phyloP scores from a whole-genome alignment of 106 monocot genomes.

The Amphibolis antarctica region DNA sequence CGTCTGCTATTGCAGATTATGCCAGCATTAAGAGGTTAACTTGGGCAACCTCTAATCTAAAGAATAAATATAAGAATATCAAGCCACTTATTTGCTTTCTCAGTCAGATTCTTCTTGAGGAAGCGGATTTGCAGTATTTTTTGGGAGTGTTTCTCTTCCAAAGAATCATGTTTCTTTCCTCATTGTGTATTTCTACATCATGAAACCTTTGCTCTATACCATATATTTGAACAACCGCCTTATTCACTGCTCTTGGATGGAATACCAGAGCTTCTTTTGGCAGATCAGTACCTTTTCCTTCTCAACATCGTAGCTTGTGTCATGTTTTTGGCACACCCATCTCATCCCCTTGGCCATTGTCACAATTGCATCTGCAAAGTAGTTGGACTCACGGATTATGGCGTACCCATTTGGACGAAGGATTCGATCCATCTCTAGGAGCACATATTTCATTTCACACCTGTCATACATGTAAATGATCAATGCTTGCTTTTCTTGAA shows the following conservation, averaged over 20 bases:
- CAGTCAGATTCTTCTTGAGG: background rate
- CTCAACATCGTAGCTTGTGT: constrained; percentile 17
- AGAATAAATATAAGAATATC: constrained; percentile 4
- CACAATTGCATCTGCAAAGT: constrained; percentile 15
- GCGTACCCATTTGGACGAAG: constrained; percentile 19
- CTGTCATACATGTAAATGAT: constrained; percentile 6
- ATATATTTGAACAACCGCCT: background rate
- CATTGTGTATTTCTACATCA: background rate
- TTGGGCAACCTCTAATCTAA: background rate
- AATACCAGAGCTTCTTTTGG: constrained; percentile 28
- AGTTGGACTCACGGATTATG: constrained; percentile 18
- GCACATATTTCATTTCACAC: constrained; percentile 28
- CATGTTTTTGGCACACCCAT: constrained; percentile 16
- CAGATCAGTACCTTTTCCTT: constrained; percentile 25
- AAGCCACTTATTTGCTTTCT: background rate
- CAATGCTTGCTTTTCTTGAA: background rate
- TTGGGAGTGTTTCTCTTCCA: background rate
- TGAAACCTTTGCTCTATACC: background rate
- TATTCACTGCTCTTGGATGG: constrained; percentile 14
- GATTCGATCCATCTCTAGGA: constrained; percentile 31
- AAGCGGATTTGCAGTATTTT: background rate
- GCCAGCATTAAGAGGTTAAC: background rate
- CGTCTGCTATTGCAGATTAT: background rate
- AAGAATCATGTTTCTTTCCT: background rate
- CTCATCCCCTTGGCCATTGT: constrained; percentile 18